phyloP scores from a whole-genome alignment of 306 rosid genomes.

The Quercus variabilis region DNA sequence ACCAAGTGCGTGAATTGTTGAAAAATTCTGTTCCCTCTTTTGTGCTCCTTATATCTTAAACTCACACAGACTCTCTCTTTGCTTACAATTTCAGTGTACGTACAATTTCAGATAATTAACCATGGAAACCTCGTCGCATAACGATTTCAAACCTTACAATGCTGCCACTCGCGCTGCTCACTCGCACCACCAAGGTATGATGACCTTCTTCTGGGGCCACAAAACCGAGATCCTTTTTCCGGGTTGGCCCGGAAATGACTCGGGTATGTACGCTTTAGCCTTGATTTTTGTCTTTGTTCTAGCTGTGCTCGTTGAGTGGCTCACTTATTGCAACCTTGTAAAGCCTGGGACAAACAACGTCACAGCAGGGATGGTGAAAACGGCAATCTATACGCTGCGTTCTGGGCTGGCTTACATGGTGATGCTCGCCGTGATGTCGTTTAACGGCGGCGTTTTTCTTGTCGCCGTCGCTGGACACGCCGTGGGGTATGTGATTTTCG shows the following conservation, averaged over 20 bases:
- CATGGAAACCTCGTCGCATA: background rate
- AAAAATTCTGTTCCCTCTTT: background rate
- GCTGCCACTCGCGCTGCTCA: background rate
- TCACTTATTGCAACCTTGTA: background rate
- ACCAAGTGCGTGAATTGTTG: background rate
- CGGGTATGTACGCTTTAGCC: constrained; percentile 7
- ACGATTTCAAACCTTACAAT: background rate
- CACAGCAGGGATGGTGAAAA: background rate
- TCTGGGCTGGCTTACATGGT: constrained; percentile 4
- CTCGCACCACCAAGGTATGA: background rate
- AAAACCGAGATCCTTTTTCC: constrained; percentile 1
- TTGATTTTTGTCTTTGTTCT: constrained; percentile 1
- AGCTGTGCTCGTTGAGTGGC: constrained; percentile 9
- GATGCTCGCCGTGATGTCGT: constrained; percentile 20
- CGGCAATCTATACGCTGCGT: constrained; percentile 6
- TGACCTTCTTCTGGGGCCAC: constrained; percentile 28
- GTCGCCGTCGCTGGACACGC: background rate
- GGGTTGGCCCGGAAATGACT: constrained; percentile 13
- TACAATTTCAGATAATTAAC: background rate
- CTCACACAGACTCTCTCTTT: background rate
- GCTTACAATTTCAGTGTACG: background rate
- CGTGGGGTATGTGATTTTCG: constrained; percentile 4
- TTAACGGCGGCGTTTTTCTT: constrained; percentile 13
- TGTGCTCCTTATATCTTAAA: background rate
- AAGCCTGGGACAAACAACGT: background rate